These are phyloP conservation scores for Fusarium sp. DNA, from an alignment of 2,329 filamentous ascomycete genomes.

Conservation along the genomic window DNA sequence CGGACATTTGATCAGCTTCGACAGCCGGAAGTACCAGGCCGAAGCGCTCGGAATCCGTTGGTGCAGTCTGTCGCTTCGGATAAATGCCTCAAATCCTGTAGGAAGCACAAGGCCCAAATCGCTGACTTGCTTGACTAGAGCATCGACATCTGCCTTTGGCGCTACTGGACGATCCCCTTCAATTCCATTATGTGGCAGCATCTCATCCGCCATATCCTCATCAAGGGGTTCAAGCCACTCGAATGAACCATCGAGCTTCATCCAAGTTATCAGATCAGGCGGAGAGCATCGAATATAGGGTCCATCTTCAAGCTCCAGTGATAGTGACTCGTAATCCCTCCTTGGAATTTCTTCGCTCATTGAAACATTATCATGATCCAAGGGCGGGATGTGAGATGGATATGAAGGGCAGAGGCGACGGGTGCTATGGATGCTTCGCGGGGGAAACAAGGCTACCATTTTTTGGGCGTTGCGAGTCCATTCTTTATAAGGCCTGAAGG, in stretches of 20 bases:
- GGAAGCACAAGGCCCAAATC: background rate
- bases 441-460: background rate
- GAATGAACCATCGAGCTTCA: background rate
- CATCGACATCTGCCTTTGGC: background rate
- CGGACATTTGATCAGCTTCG: background rate
- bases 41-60: background rate
- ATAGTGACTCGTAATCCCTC: background rate
- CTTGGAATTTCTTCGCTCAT: background rate
- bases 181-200: background rate
- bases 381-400: background rate
- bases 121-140: background rate
- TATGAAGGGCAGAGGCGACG: background rate
- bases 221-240: background rate
- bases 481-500: background rate
- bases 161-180: background rate
- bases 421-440: background rate
- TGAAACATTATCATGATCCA: background rate
- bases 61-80: background rate
- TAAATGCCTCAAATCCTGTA: background rate
- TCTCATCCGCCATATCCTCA: background rate
- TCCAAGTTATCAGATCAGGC: background rate
- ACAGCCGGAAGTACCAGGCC: background rate
- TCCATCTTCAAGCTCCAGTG: background rate
- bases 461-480: background rate
- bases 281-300: background rate